phyloP scores from a whole-genome alignment of 1,284 basidiomycete species.

The Apiotrichum veenhuisii region DNA sequence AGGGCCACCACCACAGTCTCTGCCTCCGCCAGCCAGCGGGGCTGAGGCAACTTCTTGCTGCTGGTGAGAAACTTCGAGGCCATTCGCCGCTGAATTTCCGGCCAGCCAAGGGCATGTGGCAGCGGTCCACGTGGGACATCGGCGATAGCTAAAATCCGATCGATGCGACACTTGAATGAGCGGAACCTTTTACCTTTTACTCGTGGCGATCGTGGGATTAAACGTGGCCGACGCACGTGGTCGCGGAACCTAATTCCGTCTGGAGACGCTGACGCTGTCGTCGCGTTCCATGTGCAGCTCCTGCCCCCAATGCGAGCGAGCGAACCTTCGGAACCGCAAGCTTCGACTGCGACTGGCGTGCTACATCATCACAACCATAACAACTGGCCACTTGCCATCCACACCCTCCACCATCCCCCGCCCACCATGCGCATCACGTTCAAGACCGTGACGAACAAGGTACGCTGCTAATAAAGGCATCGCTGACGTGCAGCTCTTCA shows the following conservation, averaged over 20 bases:
- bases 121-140: not conserved
- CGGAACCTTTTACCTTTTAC: too few species aligned
- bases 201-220: not conserved
- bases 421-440: constrained; percentile 84
- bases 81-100: not conserved
- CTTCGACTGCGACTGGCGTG: too few species aligned
- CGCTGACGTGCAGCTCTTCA: constrained; percentile 59
- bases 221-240: not conserved
- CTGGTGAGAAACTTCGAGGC: not conserved
- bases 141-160: not conserved
- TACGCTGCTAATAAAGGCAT: constrained; percentile 60
- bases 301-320: too few species aligned
- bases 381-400: not conserved
- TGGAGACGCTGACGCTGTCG: constrained; percentile 2
- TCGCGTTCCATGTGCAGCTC: too few species aligned
- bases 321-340: too few species aligned
- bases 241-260: not conserved
- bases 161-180: not conserved
- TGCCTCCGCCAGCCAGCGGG: not conserved
- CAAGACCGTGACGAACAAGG: constrained; percentile 88
- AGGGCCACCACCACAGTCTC: not conserved
- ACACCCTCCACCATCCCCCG: constrained; percentile 1
- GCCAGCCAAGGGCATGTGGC: not conserved
- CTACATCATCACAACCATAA: not conserved
- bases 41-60: too few species aligned